Percentiles rank a stretch among this genome's conserved stretches.
phyloP scores from a whole-genome alignment of 2,329 filamentous ascomycete species.

The Tolypocladium endophyticum region DNA sequence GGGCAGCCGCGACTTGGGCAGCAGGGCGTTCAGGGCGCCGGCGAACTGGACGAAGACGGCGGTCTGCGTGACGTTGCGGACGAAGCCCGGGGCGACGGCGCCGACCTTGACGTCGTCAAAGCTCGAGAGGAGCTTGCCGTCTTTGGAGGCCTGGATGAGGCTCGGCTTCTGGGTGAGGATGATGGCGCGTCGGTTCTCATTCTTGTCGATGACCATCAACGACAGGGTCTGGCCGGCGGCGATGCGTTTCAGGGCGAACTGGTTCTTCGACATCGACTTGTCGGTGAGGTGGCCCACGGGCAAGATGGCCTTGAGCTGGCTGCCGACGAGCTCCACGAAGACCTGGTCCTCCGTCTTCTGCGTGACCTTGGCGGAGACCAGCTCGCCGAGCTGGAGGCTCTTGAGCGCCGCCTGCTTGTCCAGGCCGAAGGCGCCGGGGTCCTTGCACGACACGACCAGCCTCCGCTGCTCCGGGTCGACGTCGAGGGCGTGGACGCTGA shows the following conservation, averaged over 20 bases:
- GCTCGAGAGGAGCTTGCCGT: constrained; percentile 57
- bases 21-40: constrained; percentile 62
- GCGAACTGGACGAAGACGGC: constrained; percentile 86
- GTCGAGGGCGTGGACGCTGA: constrained; percentile 79
- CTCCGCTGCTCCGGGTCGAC: constrained; percentile 61
- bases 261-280: constrained; percentile 68
- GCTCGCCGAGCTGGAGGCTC: constrained; percentile 58
- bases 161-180: constrained; percentile 75
- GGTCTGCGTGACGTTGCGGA: constrained; percentile 72
- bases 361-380: constrained; percentile 71
- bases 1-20: constrained; percentile 69
- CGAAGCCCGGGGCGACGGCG: constrained; percentile 62
- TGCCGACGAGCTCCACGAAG: constrained; percentile 64
- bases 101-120: constrained; percentile 66
- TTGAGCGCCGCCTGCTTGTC: constrained; percentile 70
- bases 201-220: constrained; percentile 79
- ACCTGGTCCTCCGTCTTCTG: constrained; percentile 70
- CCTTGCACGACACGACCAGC: constrained; percentile 87
- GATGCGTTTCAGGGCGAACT: constrained; percentile 68
- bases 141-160: constrained; percentile 63
- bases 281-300: constrained; percentile 74
- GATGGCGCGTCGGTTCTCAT: constrained; percentile 65
- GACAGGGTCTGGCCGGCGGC: constrained; percentile 73
- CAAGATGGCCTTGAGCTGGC: constrained; percentile 67
- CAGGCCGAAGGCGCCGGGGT: constrained; percentile 64